Base-by-base conservation (phyloP, 2,329 filamentous ascomycete genomes). In the Alternaria metachromatica region DNA sequence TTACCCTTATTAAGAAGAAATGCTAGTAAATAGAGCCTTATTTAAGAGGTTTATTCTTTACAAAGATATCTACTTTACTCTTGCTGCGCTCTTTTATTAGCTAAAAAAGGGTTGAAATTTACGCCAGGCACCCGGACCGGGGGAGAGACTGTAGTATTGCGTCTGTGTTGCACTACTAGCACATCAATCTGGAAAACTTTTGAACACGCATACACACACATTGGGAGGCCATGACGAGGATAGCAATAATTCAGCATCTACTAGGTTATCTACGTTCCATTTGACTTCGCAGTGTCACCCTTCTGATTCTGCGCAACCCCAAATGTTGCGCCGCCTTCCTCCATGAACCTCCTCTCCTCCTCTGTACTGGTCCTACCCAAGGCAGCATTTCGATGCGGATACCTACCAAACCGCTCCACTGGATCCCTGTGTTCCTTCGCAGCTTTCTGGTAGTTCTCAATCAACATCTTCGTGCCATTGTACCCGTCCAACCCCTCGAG, bases 371-470 rank as follows among this genome's bases (percentile, higher is more conserved):
- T 74, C 65, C 88, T 77, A 0, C 84, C 86, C 55, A 90, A 56
- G 0, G 79, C 79, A 58, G 76, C 72, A 69, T 89, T 90, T 6
- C 88, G 79, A 75, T 89, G 85, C 9, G 88, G 87, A 77, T 88
- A 90, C 57, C 88, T 76, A 1, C 87, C 87, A 72, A 89, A 90
- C 60, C 63, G 79, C 59, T 82, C 76, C 41, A 90, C 75, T 13
- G 88, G 84, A 21, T 81, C 81, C 21, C 74, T 71, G 71, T 90
- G 88, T 66, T 80, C 81, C 66, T 76, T 75, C 65, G 84, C 82
- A 53, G 82, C 82, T 4, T 76, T 74, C 6, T 80, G 70, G 3
- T 72, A 72, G 4, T 76, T 71, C 3, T 72, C 70, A 6, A 82
- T 48, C 28, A 72, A 71, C 18, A 75, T 64, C 28, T 74, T 70